These are phyloP conservation scores for Cercospora canescens DNA, from an alignment of 2,329 filamentous ascomycete species.

Conservation along the genomic window DNA sequence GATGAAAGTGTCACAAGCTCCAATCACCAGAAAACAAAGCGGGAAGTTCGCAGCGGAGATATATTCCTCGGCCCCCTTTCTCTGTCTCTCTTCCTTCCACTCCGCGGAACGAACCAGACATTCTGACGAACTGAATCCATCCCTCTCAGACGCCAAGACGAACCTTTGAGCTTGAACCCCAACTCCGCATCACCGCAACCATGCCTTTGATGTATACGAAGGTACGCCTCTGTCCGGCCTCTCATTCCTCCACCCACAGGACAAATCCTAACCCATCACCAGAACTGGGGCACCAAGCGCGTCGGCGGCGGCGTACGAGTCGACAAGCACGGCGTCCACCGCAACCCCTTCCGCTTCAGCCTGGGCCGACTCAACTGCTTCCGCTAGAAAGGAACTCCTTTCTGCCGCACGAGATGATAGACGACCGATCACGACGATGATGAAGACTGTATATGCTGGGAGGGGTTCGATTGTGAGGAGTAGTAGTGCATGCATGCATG, in stretches of 20 bases:
- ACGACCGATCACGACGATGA: no score
- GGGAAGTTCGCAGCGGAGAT: not conserved
- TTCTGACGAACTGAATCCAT: not conserved
- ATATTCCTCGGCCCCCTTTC: not conserved
- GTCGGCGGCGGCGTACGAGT: constrained; percentile 52
- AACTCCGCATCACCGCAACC: constrained; percentile 12
- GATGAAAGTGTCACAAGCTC: not conserved
- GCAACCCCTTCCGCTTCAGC: constrained; percentile 53
- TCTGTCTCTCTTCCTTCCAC: not conserved
- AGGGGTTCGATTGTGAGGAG: no score
- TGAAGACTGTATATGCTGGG: no score
- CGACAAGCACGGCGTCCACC: constrained; percentile 53
- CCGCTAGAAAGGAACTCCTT: constrained; percentile 10
- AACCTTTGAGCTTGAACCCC: not conserved
- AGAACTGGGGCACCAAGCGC: constrained; percentile 43
- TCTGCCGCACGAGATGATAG: not conserved
- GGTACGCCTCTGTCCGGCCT: constrained; percentile 10
- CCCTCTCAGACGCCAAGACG: not conserved
- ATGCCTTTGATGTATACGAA: constrained; percentile 53
- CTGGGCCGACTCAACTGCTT: constrained; percentile 56
- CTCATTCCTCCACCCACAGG: not conserved
- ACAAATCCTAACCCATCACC: not conserved
- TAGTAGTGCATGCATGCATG: no score
- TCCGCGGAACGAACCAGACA: not conserved
- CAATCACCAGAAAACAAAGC: not conserved